Base-by-base conservation (phyloP, 768 basidiomycete species). In the Panaeolus papilionaceus region DNA sequence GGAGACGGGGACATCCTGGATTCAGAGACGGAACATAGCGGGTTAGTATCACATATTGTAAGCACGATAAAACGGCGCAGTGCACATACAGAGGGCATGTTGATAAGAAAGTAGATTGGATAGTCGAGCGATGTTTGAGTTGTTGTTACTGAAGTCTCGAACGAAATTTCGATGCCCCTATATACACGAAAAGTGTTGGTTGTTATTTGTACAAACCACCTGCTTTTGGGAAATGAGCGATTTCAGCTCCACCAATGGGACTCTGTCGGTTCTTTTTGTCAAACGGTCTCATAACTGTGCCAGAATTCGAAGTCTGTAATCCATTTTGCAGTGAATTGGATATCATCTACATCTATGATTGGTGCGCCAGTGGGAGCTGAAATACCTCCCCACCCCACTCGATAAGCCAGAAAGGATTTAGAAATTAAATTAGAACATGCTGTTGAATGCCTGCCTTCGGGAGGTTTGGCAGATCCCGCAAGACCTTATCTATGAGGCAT, bases 181-280 rank as follows among this genome's bases (percentile, higher is more conserved):
- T 23, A 51, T 51, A 51, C 47, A 7, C 20, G 26, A 51, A 20
- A 23, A 9, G 4, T 51, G 47, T 51, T 51, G 47, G 4, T 23
- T 51, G 9, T 6, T 51, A 12, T 51, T 51, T 51, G 47, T 26
- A 51, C 26, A 9, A 0, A 4, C 6, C 47, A 20, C n/a, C 47
- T 51, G 23, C 23, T 51, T 51, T 9, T 51, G 47, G 47, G 20
- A 3, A 18, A 9, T 51, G 47, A 51, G 47, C 14, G 47, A 51
- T 51, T 51, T 51, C 47, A 51, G 47, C 47, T 51, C 47, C 47
- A 26, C 47, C 47, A 51, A 9, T 51, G 18, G 26, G 23, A 51
- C 9, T 20, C 20, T 26, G 20, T 44, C 16, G 42, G 42, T 12
- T 44, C 42, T 18, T 18, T 16, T 14, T 44, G 42, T 44, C 42